A percentile compares a stretch with the other conserved stretches of the same genome.
Evolutionary conservation across 208 protist genomes (phyloP).

Genomic region (Lotmaria passim): DNA sequence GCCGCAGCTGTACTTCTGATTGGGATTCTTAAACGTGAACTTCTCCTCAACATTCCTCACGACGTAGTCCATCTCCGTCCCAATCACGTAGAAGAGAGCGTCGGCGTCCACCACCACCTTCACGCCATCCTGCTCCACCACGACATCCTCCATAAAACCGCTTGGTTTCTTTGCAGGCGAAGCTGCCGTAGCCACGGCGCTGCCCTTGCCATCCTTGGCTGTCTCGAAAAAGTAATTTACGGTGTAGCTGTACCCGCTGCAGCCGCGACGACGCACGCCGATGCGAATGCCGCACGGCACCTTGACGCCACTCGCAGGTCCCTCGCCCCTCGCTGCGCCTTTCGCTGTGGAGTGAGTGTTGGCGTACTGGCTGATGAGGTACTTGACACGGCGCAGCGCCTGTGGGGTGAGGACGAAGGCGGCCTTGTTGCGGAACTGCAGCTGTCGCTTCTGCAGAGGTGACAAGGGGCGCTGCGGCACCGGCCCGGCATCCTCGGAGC

Average conservation of each 20-base stretch:
- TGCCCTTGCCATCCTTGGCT: not conserved
- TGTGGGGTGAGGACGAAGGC: conserved; percentile 84
- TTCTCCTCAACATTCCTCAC: conserved; percentile 94
- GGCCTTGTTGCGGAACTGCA: conserved; percentile 82
- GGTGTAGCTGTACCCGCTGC: conserved; percentile 97
- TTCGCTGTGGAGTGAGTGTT: not conserved
- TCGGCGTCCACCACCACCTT: conserved; percentile 93
- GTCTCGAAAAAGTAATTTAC: conserved; percentile 90
- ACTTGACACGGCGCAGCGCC: conserved; percentile 82
- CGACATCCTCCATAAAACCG: conserved; percentile 49
- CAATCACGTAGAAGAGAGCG: conserved; percentile 97
- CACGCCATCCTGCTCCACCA: conserved; percentile 93
- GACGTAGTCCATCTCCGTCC: conserved; percentile 97
- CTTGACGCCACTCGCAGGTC: not conserved
- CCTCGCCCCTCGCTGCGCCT: not conserved
- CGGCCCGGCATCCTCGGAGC: conserved; percentile 69
- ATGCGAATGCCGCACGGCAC: conserved; percentile 86
- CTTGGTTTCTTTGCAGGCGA: not conserved
- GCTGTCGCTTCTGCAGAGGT: conserved; percentile 81
- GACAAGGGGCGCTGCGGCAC: conserved; percentile 69
- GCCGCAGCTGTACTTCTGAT: conserved; percentile 95
- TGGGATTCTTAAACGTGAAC: conserved; percentile 98
- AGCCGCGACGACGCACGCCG: conserved; percentile 94
- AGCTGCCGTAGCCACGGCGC: not conserved
- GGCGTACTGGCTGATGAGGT: conserved; percentile 61